A percentile compares a stretch with the other conserved stretches of the same genome.
Evolutionary conservation across 768 basidiomycete species (phyloP).

Genomic region (Amanita polypyramis): DNA sequence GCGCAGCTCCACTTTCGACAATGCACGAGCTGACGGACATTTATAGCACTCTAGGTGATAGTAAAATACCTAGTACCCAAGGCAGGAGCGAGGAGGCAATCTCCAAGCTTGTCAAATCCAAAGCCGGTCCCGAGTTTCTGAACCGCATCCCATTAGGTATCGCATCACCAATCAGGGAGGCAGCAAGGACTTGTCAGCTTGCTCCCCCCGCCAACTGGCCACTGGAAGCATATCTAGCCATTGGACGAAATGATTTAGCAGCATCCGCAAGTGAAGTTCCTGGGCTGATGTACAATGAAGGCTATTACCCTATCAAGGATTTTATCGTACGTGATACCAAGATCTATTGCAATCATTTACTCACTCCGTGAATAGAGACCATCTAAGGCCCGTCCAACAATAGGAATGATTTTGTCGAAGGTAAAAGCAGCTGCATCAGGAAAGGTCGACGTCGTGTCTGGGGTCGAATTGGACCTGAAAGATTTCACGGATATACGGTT

Average conservation of each 20-base stretch:
- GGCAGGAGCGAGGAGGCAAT: constrained; percentile 62
- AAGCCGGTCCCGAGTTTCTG: constrained; percentile 37
- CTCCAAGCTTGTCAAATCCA: constrained; percentile 38
- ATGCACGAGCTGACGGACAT: constrained; percentile 43
- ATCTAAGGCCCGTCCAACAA: constrained; percentile 35
- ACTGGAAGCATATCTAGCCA: constrained; percentile 50
- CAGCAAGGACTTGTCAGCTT: constrained; percentile 73
- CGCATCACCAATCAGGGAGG: constrained; percentile 74
- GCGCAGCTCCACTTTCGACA: constrained; percentile 43
- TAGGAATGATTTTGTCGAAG: constrained; percentile 39
- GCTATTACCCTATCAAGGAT: constrained; percentile 48
- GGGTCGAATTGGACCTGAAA: constrained; percentile 62
- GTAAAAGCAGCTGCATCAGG: constrained; percentile 40
- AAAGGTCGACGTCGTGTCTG: constrained; percentile 50
- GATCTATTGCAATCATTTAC: constrained; percentile 4
- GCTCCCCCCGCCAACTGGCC: constrained; percentile 72
- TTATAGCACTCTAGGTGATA: constrained; percentile 53
- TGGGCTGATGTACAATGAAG: constrained; percentile 35
- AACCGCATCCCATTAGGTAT: constrained; percentile 57
- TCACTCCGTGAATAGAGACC: constrained; percentile 33
- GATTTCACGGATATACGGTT: constrained; percentile 81
- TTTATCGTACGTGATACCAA: constrained; percentile 34
- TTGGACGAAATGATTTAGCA: constrained; percentile 70
- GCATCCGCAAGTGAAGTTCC: constrained; percentile 42
- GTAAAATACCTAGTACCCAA: constrained; percentile 35